Base-by-base conservation (phyloP, 2,329 filamentous ascomycete genomes). In the Colletotrichum cuscutae region DNA sequence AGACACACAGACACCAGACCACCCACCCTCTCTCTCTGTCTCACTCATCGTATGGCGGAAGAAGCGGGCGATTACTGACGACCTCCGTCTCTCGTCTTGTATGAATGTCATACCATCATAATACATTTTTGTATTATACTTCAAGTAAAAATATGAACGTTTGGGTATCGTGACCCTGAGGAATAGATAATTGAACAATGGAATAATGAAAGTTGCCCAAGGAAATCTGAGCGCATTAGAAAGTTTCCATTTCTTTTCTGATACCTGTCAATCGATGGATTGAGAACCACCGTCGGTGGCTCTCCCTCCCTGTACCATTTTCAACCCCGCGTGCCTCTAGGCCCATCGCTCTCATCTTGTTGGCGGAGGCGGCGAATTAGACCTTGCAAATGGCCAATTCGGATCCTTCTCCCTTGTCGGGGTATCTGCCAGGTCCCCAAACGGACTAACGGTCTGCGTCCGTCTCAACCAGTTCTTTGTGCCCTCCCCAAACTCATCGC, bases 371-470 rank as follows among this genome's bases (percentile, higher is more conserved):
- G 71, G 46, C 49, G 66, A 61, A 52, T 11, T 19, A 24, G 67
- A 65, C 35, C 67, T 53, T 19, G 35, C 30, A 24, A 74, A 74
- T 24, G 73, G 73, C 73, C 73, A 74, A 42, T 60, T 49, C 5
- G 60, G 22, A 12, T 32, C 70, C 30, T 54, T 62, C 65, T 60
- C 64, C n/a, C 28, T 42, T 24, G 65, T 46, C 35, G 70, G 70
- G 12, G 65, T 73, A 46, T 75, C 75, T 46, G 73, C 76, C 53
- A 82, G 74, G 49, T 79, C 78, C 32, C 76, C 79, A 72, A 82
- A 82, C 4, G 81, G 81, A 62, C 81, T 82, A 7, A 82, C 80
- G 11, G 77, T 79, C 58, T 79, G 79, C 3, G 79, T 77, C 57
- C 77, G 65, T 58, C 65, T 73, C 56, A 83, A 73, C 81, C 81